phyloP scores from a whole-genome alignment of 164 flowering plant species.

The Piper betle region DNA sequence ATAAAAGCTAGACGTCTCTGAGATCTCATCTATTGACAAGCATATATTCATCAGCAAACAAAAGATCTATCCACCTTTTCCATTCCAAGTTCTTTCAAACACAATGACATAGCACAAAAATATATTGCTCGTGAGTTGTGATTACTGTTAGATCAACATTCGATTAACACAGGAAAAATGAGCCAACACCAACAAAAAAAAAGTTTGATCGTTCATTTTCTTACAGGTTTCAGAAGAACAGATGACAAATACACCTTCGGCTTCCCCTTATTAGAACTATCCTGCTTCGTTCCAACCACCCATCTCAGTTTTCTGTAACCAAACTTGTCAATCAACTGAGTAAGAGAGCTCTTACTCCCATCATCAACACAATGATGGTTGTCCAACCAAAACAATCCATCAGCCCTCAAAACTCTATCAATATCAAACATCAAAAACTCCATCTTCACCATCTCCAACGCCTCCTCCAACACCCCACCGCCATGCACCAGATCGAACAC shows the following conservation, averaged over 20 bases:
- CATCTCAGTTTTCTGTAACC: slow-evolving; percentile 93
- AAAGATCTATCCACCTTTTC: too few relatives aligned
- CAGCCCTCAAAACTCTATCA: slow-evolving; percentile 70
- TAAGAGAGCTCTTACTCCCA: slow-evolving; percentile 55
- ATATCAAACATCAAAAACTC: slow-evolving; percentile 95
- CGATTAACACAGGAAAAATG: too few relatives aligned
- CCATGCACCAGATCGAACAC: slow-evolving; percentile 76
- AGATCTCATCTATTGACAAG: too few relatives aligned
- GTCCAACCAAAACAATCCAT: slow-evolving; percentile 91
- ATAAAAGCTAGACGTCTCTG: too few relatives aligned
- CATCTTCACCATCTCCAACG: slow-evolving; percentile 56
- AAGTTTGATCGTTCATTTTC: slow-evolving; percentile 24
- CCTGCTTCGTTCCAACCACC: slow-evolving; percentile 78
- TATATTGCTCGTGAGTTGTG: too few relatives aligned
- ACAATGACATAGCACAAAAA: too few relatives aligned
- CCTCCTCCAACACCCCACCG: slow-evolving; percentile 46
- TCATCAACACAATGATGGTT: slow-evolving; percentile 63
- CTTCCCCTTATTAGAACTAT: slow-evolving; percentile 29
- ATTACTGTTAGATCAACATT: too few relatives aligned
- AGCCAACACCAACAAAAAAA: slow-evolving; percentile 7
- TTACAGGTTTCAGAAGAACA: slow-evolving; percentile 81
- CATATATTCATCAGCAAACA: too few relatives aligned
- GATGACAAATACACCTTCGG: slow-evolving; percentile 77
- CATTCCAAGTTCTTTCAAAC: too few relatives aligned
- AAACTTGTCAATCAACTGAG: slow-evolving; percentile 70